A percentile compares a stretch with the other conserved stretches of the same genome.
Evolutionary conservation across 306 rosid genomes (phyloP).

Genomic region (Cyclanthera cordifolia): DNA sequence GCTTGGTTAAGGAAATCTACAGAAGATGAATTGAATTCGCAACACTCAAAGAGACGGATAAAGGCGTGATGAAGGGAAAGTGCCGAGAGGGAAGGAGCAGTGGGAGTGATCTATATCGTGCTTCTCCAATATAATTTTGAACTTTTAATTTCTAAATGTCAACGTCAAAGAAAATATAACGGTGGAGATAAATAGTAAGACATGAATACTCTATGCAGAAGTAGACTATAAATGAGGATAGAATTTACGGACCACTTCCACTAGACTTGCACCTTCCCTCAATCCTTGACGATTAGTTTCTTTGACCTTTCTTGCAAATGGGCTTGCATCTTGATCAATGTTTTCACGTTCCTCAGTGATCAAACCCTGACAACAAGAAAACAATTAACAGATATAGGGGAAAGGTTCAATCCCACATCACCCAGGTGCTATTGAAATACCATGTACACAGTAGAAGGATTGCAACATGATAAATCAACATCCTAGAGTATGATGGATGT

Average conservation of each 20-base stretch:
- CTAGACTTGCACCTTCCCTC: constrained; percentile 87
- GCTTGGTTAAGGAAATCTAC: too few species aligned
- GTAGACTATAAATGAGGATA: background rate
- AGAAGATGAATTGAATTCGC: too few species aligned
- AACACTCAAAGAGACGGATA: too few species aligned
- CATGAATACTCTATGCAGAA: background rate
- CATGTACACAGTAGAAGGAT: background rate
- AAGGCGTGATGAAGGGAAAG: too few species aligned
- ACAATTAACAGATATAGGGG: background rate
- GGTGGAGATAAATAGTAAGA: background rate
- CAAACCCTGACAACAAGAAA: constrained; percentile 53
- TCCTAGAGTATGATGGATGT: background rate
- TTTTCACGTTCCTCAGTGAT: constrained; percentile 77
- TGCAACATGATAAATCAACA: background rate
- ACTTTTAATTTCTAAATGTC: background rate
- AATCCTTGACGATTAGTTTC: constrained; percentile 85
- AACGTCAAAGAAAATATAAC: background rate
- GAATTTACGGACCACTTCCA: constrained; percentile 73
- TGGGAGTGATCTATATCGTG: too few species aligned
- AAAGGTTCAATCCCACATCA: background rate
- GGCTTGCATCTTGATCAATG: constrained; percentile 77
- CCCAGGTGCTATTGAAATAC: background rate
- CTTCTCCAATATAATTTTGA: background rate
- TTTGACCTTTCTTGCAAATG: constrained; percentile 75
- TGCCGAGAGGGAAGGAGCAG: too few species aligned